phyloP scores from a whole-genome alignment of 768 basidiomycete species.

The Suillus bovinus region DNA sequence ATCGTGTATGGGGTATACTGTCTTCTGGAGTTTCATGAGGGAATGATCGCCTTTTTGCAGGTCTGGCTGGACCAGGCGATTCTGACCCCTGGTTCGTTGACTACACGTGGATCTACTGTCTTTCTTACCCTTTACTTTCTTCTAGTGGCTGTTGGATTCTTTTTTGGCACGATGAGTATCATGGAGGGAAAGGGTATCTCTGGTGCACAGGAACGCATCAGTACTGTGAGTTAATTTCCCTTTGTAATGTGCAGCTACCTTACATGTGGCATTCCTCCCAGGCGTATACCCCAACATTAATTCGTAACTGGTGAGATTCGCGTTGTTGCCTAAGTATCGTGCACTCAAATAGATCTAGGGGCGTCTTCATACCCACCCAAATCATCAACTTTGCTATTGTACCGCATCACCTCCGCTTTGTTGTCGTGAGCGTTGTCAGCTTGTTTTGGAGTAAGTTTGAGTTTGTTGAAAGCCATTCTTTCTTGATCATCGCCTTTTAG shows the following conservation, averaged over 20 bases:
- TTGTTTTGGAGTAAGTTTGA: constrained; percentile 78
- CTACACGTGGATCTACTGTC: background rate
- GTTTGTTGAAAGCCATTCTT: constrained; percentile 5
- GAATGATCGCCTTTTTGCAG: constrained; percentile 34
- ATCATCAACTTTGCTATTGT: constrained; percentile 77
- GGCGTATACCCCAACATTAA: constrained; percentile 71
- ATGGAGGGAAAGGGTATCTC: constrained; percentile 70
- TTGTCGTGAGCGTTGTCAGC: constrained; percentile 73
- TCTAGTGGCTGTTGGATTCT: constrained; percentile 47
- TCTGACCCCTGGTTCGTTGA: constrained; percentile 61
- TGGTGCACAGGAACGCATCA: constrained; percentile 51
- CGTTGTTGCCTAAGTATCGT: background rate
- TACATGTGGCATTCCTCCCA: constrained; percentile 34
- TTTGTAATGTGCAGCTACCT: background rate
- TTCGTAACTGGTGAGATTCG: constrained; percentile 67
- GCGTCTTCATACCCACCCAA: constrained; percentile 76
- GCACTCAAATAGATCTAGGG: constrained; percentile 39
- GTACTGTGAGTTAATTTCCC: constrained; percentile 26
- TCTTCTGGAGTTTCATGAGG: background rate
- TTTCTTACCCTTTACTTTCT: constrained; percentile 8
- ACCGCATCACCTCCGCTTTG: constrained; percentile 75
- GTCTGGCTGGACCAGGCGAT: constrained; percentile 83
- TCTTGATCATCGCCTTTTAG: constrained; percentile 29
- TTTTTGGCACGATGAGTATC: constrained; percentile 77
- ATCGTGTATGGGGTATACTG: constrained; percentile 48